A percentile compares a stretch with the other conserved stretches of the same genome.
phyloP scores from a whole-genome alignment of 257 asterid species.

The Apocynum venetum region DNA sequence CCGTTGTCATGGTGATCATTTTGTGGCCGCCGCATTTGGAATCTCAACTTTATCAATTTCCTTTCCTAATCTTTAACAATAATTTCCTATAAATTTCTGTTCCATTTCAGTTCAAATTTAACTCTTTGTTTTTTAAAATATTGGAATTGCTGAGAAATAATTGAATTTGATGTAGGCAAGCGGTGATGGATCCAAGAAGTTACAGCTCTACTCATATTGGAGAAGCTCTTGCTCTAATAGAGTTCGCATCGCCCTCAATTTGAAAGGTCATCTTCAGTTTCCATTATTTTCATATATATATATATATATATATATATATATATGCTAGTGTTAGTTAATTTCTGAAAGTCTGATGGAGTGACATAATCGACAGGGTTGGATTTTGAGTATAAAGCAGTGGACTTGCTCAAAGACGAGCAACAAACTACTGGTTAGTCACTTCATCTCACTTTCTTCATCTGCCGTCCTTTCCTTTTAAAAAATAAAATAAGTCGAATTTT shows the following conservation, averaged over 20 bases:
- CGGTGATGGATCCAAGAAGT: slow-evolving; percentile 2
- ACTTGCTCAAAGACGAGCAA: slow-evolving; percentile 8
- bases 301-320: too few species aligned
- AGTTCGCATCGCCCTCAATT: slow-evolving; percentile 10
- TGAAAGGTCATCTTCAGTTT: background rate
- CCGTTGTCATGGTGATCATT: background rate
- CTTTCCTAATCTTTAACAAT: background rate
- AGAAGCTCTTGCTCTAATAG: slow-evolving; percentile 10
- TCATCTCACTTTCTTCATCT: background rate
- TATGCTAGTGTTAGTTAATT: background rate
- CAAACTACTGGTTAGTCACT: slow-evolving; percentile 5
- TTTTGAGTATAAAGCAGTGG: slow-evolving; percentile 7
- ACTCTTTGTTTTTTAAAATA: background rate
- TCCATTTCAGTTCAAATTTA: background rate
- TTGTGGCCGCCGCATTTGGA: too few species aligned
- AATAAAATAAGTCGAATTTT: background rate
- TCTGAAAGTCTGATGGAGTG: background rate
- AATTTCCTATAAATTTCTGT: background rate
- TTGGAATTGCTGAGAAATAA: background rate
- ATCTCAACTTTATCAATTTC: background rate
- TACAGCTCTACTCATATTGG: slow-evolving; percentile 7
- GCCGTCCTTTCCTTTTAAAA: too few species aligned
- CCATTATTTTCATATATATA: too few species aligned
- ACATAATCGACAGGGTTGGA: slow-evolving; percentile 4
- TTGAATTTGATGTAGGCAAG: slow-evolving; percentile 8